Percentiles rank a stretch among this genome's conserved stretches.
Evolutionary conservation across 208 protist species (phyloP).

Genomic region (Phytomonas francai): DNA sequence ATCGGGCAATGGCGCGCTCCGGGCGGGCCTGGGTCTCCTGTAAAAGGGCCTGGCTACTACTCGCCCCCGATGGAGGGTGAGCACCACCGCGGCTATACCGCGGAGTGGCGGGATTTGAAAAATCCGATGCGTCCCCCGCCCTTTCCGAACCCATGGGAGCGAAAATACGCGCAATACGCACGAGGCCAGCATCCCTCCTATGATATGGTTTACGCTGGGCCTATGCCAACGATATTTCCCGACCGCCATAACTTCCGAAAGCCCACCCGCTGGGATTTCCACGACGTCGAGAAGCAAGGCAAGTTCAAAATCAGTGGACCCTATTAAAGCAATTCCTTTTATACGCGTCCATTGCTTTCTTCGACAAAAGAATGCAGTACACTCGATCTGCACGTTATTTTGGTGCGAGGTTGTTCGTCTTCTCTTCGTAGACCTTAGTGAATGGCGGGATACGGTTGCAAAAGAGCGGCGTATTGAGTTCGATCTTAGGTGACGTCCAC

Average conservation of each 20-base stretch:
- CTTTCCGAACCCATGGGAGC: constrained; percentile 85
- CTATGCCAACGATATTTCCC: constrained; percentile 90
- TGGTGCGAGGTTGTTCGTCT: not conserved
- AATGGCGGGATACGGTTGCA: not conserved
- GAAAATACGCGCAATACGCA: constrained; percentile 87
- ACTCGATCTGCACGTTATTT: not conserved
- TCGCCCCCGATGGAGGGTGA: constrained; percentile 86
- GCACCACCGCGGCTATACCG: constrained; percentile 79
- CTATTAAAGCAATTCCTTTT: constrained; percentile 28
- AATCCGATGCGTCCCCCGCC: constrained; percentile 79
- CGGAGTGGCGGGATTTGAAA: constrained; percentile 85
- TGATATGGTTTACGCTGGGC: constrained; percentile 87
- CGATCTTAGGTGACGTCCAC: not conserved
- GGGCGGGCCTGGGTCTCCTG: constrained; percentile 70
- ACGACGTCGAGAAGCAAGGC: constrained; percentile 82
- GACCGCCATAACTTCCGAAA: constrained; percentile 79
- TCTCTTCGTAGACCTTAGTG: not conserved
- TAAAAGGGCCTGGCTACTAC: constrained; percentile 85
- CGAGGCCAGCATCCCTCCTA: constrained; percentile 87
- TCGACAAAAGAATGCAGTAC: not conserved
- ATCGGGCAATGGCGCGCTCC: constrained; percentile 88
- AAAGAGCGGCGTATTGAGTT: not conserved
- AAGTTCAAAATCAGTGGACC: constrained; percentile 85
- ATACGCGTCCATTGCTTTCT: not conserved
- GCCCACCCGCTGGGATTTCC: constrained; percentile 86